Evolutionary conservation across 2,329 filamentous ascomycete species (phyloP), one percentile per base, ranked within the genome.

Genomic region (Diplodia seriata): DNA sequence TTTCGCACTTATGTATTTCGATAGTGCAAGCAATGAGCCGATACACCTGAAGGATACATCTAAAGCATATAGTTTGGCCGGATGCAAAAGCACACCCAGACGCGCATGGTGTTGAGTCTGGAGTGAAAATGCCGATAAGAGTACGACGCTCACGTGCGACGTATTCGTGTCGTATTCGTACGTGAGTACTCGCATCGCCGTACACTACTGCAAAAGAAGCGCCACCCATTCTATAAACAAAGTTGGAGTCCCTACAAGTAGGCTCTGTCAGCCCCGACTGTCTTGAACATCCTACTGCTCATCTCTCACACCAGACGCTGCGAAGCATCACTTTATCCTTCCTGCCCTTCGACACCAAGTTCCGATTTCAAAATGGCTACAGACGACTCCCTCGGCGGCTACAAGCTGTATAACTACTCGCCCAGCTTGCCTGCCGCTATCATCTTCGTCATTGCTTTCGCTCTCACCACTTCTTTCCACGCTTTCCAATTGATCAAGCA

Each of bases 401-500:
- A 63, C 43, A 51, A 38, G 31, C 59, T 77, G 74, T 78, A 75
- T 67, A 73, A 74, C 36, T 78, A 78, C 64, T 59, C 70, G 0
- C 76, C 76, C 8, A 75, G 73, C 8, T 67, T 76, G 55, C 66
- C 71, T 4, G 74, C 72, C 20, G 74, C 75, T 6, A 67, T 76
- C 50, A 71, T 77, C 49, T 76, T 77, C 69, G 64, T 71, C 66
- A 64, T 77, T 20, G 68, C 74, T 31, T 78, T 78, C 70, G 62
- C 69, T 31, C 9, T 73, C 5, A 54, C 71, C 3, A 76, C 81
- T 0, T 36, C 73, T 0, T 62, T 77, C 0, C 83, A 85, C 67
- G 64, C 72, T 18, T 78, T 73, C 31, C 77, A 81, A 53, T 70
- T 85, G 36, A 29, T 81, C 40, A 73, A 72, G 20, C 76, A 76